Base-by-base conservation (phyloP, 31 red algal species). In the Porphyra umbilicalis region DNA sequence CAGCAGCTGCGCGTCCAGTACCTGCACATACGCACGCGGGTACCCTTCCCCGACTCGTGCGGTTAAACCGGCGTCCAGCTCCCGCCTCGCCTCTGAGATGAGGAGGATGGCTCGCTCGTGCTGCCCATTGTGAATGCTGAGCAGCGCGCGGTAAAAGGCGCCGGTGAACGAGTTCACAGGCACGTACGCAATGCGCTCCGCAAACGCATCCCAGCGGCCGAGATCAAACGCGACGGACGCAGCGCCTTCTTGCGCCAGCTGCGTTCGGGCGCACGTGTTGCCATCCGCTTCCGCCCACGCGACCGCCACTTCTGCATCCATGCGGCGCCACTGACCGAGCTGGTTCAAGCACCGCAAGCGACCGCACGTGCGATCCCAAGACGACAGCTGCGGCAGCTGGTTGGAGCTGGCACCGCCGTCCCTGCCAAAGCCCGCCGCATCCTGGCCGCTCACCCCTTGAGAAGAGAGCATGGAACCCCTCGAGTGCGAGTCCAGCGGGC, bases 1-100 rank as follows among this genome's bases (percentile, higher is more conserved):
- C 35, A 99, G 85, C 75, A 89, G 80, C 83, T 99, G 92, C 10
- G 93, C 91, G 35, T 88, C 83, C 29, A 99, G 86, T 9, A 99
- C 85, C 36, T 96, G 85, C 33, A 75, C 76, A 82, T 99, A 99
- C 35, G 97, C 97, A 76, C 97, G 86, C 25, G 94, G 88, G 85
- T 99, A 99, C 33, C 92, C 97, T 82, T 99, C 94, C 25, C 86
- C 90, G 32, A 94, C 97, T 34, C 91, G 89, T 11, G 97, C 91
- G 25, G 87, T 94, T 7, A 99, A 75, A 29, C 92, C 91, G 0
- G 90, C 68, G 84, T 99, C 97, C 33, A 99, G 83, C 7, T 88
- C 76, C 30, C 82, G 67, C 29, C 94, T 83, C 39, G 91, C 89
- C n/a, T 91, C 40, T 33, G 78, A 57, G 7, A 99, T 76, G 38